Percentiles rank a stretch among this genome's conserved stretches.
These are phyloP conservation scores for Pseudocercospora pini-densiflorae DNA, from an alignment of 2,329 filamentous ascomycete species.

Conservation along the genomic window DNA sequence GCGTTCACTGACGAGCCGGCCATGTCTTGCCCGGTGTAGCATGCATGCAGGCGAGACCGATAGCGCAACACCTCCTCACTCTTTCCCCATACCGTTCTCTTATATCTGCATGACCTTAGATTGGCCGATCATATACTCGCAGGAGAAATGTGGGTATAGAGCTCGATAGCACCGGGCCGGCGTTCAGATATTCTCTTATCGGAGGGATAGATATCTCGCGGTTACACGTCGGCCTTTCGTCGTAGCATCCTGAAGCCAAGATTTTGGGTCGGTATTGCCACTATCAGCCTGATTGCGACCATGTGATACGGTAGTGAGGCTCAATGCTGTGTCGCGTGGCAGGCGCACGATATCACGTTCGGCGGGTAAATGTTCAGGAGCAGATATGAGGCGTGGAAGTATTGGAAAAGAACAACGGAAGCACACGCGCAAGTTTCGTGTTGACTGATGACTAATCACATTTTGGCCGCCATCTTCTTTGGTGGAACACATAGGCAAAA, in stretches of 20 bases:
- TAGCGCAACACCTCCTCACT: slow-evolving; percentile 7
- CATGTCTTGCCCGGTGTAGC: neutral
- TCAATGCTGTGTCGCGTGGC: too few relatives aligned
- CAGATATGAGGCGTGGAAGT: neutral
- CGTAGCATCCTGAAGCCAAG: neutral
- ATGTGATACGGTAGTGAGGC: neutral
- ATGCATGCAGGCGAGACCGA: neutral
- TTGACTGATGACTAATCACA: neutral
- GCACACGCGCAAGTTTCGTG: neutral
- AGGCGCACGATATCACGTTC: neutral
- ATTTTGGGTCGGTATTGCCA: neutral
- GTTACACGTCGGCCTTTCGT: neutral
- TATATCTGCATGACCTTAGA: neutral
- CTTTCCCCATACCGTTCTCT: neutral
- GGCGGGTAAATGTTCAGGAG: neutral
- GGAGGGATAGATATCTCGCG: neutral
- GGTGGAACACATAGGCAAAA: too few relatives aligned
- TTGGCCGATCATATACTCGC: neutral
- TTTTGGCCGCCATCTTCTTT: too few relatives aligned
- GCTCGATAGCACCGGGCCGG: neutral
- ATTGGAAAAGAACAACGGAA: neutral
- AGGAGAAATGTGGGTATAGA: neutral
- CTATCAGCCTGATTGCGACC: neutral
- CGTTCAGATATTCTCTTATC: neutral
- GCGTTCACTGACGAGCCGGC: neutral